Evolutionary conservation across 2,329 filamentous ascomycete genomes (phyloP).

Genomic region (Phyllosticta citrichinensis): DNA sequence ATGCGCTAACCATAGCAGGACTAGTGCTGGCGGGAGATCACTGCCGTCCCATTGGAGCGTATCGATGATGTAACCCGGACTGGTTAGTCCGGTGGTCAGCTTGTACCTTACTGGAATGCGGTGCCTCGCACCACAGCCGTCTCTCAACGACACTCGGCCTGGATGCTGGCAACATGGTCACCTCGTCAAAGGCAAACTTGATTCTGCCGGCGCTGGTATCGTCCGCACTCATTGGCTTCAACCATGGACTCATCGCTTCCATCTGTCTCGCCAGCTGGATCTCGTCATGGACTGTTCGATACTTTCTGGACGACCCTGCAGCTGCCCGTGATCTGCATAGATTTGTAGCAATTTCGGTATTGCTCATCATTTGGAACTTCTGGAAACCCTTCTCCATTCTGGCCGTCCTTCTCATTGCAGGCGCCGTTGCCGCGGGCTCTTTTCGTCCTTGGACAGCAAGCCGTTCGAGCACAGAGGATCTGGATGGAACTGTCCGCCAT

Average conservation of each 20-base stretch:
- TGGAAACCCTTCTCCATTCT: background rate
- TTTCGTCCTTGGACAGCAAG: background rate
- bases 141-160: constrained; percentile 1
- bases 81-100: background rate
- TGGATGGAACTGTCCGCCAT: background rate
- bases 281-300: background rate
- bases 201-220: background rate
- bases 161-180: background rate
- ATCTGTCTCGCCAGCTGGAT: background rate
- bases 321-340: background rate
- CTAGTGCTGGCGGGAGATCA: background rate
- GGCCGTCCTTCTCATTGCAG: background rate
- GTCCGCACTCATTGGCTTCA: background rate
- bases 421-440: background rate
- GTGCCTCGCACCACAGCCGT: background rate
- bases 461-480: background rate
- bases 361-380: background rate
- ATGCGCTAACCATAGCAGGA: background rate
- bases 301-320: background rate
- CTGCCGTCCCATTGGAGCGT: constrained; percentile 7
- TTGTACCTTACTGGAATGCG: background rate
- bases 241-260: background rate
- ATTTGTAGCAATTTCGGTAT: background rate
- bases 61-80: constrained; percentile 3
- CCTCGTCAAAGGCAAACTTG: background rate